Base-by-base conservation (phyloP, 257 asterid species). In the Solanum neorickii region DNA sequence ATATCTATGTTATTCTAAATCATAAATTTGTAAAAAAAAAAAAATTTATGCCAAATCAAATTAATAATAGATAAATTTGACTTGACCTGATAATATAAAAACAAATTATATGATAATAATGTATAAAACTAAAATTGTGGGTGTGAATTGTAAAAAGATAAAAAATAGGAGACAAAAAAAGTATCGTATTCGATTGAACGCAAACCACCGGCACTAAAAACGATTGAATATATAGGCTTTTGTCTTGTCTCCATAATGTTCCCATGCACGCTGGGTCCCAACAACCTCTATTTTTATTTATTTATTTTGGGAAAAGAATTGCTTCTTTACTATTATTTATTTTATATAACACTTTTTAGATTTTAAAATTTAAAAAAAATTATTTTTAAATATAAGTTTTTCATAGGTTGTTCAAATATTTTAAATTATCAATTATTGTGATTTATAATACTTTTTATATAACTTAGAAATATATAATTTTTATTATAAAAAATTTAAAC, bases 241-340 rank as follows among this genome's bases (percentile, higher is more conserved):
- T 20, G 92, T 56, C 86, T 89, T 87, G 92, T 91, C 93, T 68
- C 89, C 88, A 52, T 86, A 74, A 80, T 89, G 82, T 86, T 68
- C 46, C 65, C 74, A 78, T 41, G 33, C 76, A 78, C 47, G 42
- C 31, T 39, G 70, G 70, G 70, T 21, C 29, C 49, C 49, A 69
- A 59, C 27, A 15, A 6, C 62, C 62, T 52, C 62, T 52, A 52
- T 52, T 18, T 52, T 52, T 15, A 16, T 52, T 52, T 49, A 49
- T 49, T 52, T 52, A 52, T 52, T 52, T 7, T 52, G 9, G 16
- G 6, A 16, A 52, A 6, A 39, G 2, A 52, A 15, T 16, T 52
- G 1, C 9, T 33, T 33, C 35, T 33, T 33, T 33, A 33, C 35
- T 33, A 4, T 33, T 33, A 33, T 33, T 33, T 2, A 49, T 49